Percentiles rank a stretch among this genome's conserved stretches.
phyloP scores from a whole-genome alignment of 805 yeast species.

The Scheffersomyces stipitis region DNA sequence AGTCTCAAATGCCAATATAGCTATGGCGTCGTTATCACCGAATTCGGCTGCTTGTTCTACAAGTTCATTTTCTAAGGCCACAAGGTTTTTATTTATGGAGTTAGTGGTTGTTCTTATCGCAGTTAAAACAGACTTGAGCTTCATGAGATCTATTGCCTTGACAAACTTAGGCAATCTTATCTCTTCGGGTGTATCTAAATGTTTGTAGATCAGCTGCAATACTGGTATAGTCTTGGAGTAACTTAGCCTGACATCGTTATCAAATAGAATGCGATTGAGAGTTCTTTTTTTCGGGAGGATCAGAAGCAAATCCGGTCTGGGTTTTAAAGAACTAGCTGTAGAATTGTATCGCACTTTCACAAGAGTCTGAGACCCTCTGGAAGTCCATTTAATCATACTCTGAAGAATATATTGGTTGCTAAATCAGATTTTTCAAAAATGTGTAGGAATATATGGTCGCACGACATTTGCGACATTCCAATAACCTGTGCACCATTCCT shows the following conservation, averaged over 20 bases:
- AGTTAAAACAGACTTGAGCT: constrained; percentile 65
- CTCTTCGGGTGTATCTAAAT: constrained; percentile 40
- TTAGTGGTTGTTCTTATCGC: constrained; percentile 62
- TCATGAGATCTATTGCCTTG: constrained; percentile 59
- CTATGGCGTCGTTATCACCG: constrained; percentile 80
- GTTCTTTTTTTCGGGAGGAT: constrained; percentile 58
- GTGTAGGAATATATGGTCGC: too few species aligned
- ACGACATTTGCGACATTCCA: too few species aligned
- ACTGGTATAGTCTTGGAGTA: constrained; percentile 55
- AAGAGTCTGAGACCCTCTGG: too few species aligned
- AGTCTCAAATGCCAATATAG: constrained; percentile 69
- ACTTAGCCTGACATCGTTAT: constrained; percentile 58
- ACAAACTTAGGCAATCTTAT: constrained; percentile 47
- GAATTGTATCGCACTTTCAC: too few species aligned
- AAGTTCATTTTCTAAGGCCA: constrained; percentile 66
- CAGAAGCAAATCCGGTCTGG: constrained; percentile 24
- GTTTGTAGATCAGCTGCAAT: constrained; percentile 49
- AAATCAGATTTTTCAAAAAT: too few species aligned
- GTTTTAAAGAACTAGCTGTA: too few species aligned
- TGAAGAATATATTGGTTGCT: too few species aligned
- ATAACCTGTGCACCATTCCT: too few species aligned
- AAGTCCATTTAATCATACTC: too few species aligned
- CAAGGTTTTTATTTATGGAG: constrained; percentile 53
- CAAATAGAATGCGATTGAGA: constrained; percentile 62
- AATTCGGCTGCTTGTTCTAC: constrained; percentile 82